Evolutionary conservation across 345 rosid genomes (phyloP), one percentile per base, ranked within the genome.

Genomic region (Sisymbrium irio): DNA sequence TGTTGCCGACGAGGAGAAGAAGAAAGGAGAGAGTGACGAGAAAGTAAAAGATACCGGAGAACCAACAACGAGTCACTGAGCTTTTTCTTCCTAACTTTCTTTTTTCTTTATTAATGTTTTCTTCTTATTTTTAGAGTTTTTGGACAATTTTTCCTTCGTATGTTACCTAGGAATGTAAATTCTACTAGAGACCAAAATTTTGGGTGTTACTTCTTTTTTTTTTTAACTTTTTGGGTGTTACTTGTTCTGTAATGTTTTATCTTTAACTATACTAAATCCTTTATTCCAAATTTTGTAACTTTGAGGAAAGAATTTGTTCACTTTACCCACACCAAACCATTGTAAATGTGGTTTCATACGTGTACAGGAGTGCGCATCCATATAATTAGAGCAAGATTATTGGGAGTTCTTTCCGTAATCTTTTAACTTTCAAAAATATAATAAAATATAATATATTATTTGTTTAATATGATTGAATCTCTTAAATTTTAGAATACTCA

Each of bases 121-220:
- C 9, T 61, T 58, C 19, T 5, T 56, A 25, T 65, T 22, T 4
- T 12, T 22, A 55, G 35, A 66, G 44, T 19, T 59, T 67, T 67
- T 70, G 15, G 71, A 11, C 41, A 62, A 32, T 25, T 39, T 25
- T 44, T 18, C 36, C 44, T 42, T 53, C 27, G 50, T 47, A 28
- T 67, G 41, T 66, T 56, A 74, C 57, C 60, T 68, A 62, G 83
- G 73, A 84, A 79, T 75, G 88, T 86, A 81, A 80, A 77, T 78
- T 79, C 68, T 75, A 78, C 59, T 45, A 82, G 46, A 61, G 63
- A 75, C 18, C 72, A 68, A 53, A 68, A 20, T 75, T 76, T 76
- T 61, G 74, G 40, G 44, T 2, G 36, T 62, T 42, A 61, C 30
- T 49, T 50, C n/a, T n/a, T n/a, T n/a, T n/a, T n/a, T n/a, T n/a